A percentile compares a stretch with the other conserved stretches of the same genome.
Evolutionary conservation across 2,329 filamentous ascomycete species (phyloP).

Genomic region (Fusarium xylarioides): DNA sequence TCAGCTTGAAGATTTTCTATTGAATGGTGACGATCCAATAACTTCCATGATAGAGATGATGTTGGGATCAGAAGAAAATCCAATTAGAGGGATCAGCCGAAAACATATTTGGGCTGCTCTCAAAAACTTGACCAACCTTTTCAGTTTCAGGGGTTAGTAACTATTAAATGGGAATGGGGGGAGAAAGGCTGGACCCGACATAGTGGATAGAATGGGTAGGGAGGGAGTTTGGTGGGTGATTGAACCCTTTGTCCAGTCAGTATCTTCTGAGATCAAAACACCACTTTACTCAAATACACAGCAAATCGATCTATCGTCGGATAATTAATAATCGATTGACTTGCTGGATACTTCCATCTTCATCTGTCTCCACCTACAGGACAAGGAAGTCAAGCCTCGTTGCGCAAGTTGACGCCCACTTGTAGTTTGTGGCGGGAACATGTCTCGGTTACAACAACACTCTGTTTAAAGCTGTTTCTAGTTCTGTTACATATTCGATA

Average conservation of each 20-base stretch:
- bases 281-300: background rate
- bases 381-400: slow-evolving; percentile 9
- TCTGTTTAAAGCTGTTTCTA: slow-evolving; percentile 33
- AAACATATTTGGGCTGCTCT: background rate
- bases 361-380: background rate
- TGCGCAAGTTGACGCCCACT: slow-evolving; percentile 16
- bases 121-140: background rate
- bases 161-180: slow-evolving; percentile 5
- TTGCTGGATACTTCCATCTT: background rate
- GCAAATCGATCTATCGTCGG: background rate
- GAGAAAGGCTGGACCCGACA: slow-evolving; percentile 5
- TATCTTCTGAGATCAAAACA: background rate
- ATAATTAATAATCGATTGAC: background rate
- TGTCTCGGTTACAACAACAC: slow-evolving; percentile 49
- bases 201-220: slow-evolving; percentile 11
- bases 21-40: slow-evolving; percentile 11
- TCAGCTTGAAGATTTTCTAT: background rate
- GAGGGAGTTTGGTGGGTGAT: background rate
- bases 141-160: slow-evolving; percentile 19
- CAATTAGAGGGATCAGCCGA: background rate
- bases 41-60: background rate
- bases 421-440: slow-evolving; percentile 46
- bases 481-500: slow-evolving; percentile 2
- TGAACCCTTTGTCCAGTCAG: slow-evolving; percentile 12
- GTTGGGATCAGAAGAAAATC: background rate